Evolutionary conservation across 495 filamentous ascomycete genomes (phyloP).

Genomic region (Friedmanniomyces simplex): DNA sequence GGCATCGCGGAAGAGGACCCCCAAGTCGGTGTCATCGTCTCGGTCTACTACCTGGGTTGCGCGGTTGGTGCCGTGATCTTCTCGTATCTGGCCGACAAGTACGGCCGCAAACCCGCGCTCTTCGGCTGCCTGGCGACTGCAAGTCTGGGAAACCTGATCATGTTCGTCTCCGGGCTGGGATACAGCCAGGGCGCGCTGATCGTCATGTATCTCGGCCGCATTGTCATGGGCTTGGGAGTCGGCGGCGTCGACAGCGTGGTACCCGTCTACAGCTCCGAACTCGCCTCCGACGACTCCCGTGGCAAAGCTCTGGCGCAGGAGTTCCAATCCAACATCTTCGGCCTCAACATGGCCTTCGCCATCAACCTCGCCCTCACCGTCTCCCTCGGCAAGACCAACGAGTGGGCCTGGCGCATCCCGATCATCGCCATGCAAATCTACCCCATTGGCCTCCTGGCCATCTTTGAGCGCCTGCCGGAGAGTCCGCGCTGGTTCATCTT

Average conservation of each 20-base stretch:
- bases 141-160: conserved; percentile 42
- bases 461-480: conserved; percentile 43
- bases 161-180: conserved; percentile 44
- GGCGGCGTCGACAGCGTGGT: conserved; percentile 49
- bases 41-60: conserved; percentile 50
- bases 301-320: conserved; percentile 46
- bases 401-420: conserved; percentile 49
- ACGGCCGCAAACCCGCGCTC: conserved; percentile 41
- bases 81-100: conserved; percentile 37
- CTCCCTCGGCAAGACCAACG: conserved; percentile 28
- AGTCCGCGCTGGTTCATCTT: conserved; percentile 44
- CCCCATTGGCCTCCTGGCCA: conserved; percentile 38
- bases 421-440: conserved; percentile 52
- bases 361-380: conserved; percentile 33
- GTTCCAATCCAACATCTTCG: conserved; percentile 50
- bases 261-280: conserved; percentile 46
- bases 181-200: conserved; percentile 32
- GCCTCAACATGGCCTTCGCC: conserved; percentile 44
- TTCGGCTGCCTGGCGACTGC: conserved; percentile 40
- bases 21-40: conserved; percentile 47
- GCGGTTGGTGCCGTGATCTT: conserved; percentile 42
- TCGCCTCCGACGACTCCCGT: conserved; percentile 39
- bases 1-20: conserved; percentile 37
- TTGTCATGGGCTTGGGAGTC: conserved; percentile 47
- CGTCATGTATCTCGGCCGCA: conserved; percentile 43